Evolutionary conservation across 345 rosid species (phyloP).

Genomic region (Bruguiera gymnorhiza): DNA sequence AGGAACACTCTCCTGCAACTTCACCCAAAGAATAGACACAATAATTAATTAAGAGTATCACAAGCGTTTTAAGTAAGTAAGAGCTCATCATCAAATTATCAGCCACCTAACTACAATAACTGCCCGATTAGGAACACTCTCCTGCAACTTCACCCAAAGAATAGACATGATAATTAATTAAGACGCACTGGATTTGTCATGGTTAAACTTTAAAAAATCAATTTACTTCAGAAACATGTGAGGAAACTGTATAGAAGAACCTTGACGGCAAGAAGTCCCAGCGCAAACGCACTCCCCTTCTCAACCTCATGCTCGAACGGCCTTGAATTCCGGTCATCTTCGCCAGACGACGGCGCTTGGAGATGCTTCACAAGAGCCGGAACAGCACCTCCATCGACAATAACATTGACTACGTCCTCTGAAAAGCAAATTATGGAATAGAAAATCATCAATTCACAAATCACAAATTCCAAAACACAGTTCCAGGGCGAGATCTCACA

Average conservation of each 20-base stretch:
- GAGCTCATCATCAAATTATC: too few relatives aligned
- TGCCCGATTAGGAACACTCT: too few relatives aligned
- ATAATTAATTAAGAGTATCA: neutral
- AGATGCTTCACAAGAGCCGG: constrained; percentile 93
- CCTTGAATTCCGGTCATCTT: constrained; percentile 43
- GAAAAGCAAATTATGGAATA: constrained; percentile 10
- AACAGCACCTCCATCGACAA: constrained; percentile 96
- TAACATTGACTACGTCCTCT: constrained; percentile 95
- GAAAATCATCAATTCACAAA: neutral
- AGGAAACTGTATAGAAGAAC: constrained; percentile 30
- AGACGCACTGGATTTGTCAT: neutral
- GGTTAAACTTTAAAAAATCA: too few relatives aligned
- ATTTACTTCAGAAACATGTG: neutral
- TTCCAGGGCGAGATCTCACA: constrained; percentile 4
- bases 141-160: too few relatives aligned
- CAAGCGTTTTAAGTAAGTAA: neutral
- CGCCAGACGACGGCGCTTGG: constrained; percentile 63
- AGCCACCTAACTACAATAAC: too few relatives aligned
- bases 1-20: too few relatives aligned
- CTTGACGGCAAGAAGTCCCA: constrained; percentile 97
- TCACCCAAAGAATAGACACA: neutral
- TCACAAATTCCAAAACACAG: constrained; percentile 7
- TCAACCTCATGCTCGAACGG: constrained; percentile 97
- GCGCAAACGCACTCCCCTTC: constrained; percentile 96
- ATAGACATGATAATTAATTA: neutral